Conservation (phyloP, 179 eudicot species). For the Camellia oleifera region DNA sequence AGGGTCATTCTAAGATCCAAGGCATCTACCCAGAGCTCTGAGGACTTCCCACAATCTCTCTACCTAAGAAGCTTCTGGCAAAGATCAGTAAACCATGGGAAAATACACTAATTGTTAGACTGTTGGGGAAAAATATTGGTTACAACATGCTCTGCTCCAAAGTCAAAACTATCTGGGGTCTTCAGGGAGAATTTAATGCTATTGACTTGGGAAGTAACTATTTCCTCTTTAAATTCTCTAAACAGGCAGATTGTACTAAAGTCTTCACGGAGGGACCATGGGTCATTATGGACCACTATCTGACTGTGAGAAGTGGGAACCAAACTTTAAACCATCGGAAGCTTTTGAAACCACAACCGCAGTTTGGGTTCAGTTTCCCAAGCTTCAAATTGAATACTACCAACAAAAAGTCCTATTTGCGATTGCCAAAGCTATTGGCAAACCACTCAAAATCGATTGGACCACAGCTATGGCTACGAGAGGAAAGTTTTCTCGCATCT, state of each 20-base stretch:
- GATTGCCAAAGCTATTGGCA: neutral
- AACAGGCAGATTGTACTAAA: neutral
- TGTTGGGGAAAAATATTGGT: no score
- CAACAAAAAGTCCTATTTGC: neutral
- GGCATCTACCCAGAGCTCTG: no score
- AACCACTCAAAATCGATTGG: neutral
- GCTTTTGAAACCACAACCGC: no score
- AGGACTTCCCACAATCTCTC: no score
- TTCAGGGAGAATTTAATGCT: neutral
- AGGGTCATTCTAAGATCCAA: no score
- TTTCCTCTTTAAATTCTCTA: no score
- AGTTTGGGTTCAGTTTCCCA: neutral
- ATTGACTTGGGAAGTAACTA: neutral
- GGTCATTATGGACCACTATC: neutral
- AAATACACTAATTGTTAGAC: no score
- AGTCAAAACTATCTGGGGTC: no score
- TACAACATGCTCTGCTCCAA: no score
- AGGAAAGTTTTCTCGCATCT: neutral
- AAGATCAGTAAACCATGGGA: no score
- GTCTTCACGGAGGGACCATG: neutral
- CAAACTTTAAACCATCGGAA: neutral
- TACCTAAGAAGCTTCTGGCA: no score
- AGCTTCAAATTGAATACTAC: neutral
- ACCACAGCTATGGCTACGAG: neutral
- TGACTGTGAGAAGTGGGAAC: neutral